These are phyloP conservation scores for Sphenostylis stenocarpa DNA, from an alignment of 306 rosid genomes.

Conservation along the genomic window DNA sequence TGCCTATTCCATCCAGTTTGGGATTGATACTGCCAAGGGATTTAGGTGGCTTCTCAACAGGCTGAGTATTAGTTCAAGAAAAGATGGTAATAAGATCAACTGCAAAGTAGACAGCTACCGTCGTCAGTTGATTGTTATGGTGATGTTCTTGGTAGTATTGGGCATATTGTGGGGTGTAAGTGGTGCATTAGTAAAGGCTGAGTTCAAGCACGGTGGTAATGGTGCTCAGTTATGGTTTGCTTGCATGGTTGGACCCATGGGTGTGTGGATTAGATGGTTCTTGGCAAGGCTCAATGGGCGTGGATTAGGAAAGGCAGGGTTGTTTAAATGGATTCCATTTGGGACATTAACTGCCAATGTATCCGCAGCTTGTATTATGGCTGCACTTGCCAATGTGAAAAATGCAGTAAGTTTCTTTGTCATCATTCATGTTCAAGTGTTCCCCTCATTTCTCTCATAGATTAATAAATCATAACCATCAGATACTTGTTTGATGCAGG, in stretches of 20 bases:
- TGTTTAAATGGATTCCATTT: constrained; percentile 75
- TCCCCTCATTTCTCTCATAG: not conserved
- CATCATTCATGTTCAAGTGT: not conserved
- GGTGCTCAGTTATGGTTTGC: constrained; percentile 74
- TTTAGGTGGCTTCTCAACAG: constrained; percentile 56
- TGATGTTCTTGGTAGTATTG: constrained; percentile 45
- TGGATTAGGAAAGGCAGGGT: constrained; percentile 59
- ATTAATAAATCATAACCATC: not conserved
- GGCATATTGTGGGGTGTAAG: constrained; percentile 57
- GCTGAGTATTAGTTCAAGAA: constrained; percentile 29
- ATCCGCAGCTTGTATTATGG: constrained; percentile 79
- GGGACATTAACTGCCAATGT: constrained; percentile 88
- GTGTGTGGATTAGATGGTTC: constrained; percentile 90
- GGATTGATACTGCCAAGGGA: constrained; percentile 80
- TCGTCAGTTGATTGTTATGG: constrained; percentile 50
- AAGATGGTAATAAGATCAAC: constrained; percentile 32
- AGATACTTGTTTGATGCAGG: constrained; percentile 50
- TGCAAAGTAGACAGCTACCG: constrained; percentile 49
- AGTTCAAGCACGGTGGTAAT: constrained; percentile 49
- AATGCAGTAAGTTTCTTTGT: constrained; percentile 52
- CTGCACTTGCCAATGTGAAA: constrained; percentile 61
- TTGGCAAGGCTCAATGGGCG: constrained; percentile 38
- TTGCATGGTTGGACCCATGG: constrained; percentile 81
- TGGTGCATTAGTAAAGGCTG: constrained; percentile 44
- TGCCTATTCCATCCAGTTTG: constrained; percentile 59